Evolutionary conservation across 2,329 filamentous ascomycete species (phyloP).

Genomic region (Fusarium sp.): DNA sequence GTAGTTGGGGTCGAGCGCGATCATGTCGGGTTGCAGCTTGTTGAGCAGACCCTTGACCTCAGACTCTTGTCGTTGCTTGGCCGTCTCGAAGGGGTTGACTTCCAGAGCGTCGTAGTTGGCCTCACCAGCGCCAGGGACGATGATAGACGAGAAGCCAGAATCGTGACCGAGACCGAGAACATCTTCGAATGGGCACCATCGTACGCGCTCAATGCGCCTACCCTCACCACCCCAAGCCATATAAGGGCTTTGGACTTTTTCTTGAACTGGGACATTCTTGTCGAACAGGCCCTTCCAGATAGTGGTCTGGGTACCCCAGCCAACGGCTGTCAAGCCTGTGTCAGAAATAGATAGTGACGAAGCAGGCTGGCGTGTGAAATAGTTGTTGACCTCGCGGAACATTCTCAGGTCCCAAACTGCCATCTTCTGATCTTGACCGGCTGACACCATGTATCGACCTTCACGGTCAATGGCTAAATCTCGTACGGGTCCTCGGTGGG

Average conservation of each 20-base stretch:
- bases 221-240: conserved; percentile 94
- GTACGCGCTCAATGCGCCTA: conserved; percentile 82
- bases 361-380: conserved; percentile 86
- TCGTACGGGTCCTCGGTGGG: conserved; percentile 90
- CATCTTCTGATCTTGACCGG: conserved; percentile 91
- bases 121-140: conserved; percentile 95
- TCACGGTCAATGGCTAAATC: conserved; percentile 88
- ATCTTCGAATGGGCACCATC: conserved; percentile 97
- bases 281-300: conserved; percentile 94
- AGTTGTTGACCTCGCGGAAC: conserved; percentile 92
- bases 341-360: conserved; percentile 91
- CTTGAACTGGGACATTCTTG: conserved; percentile 78
- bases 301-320: conserved; percentile 90
- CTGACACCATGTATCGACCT: conserved; percentile 95
- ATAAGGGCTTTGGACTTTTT: conserved; percentile 89
- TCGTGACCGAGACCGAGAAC: conserved; percentile 88
- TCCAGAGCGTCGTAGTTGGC: conserved; percentile 96
- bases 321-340: conserved; percentile 87
- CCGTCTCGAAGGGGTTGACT: conserved; percentile 94
- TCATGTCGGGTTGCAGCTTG: conserved; percentile 98
- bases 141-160: conserved; percentile 88
- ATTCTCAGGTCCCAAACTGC: conserved; percentile 96
- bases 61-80: conserved; percentile 90
- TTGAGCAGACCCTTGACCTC: conserved; percentile 93
- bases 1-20: conserved; percentile 92